Evolutionary conservation across 805 yeast species (phyloP), one percentile per base, ranked within the genome.

Genomic region (Pichia manshurica): DNA sequence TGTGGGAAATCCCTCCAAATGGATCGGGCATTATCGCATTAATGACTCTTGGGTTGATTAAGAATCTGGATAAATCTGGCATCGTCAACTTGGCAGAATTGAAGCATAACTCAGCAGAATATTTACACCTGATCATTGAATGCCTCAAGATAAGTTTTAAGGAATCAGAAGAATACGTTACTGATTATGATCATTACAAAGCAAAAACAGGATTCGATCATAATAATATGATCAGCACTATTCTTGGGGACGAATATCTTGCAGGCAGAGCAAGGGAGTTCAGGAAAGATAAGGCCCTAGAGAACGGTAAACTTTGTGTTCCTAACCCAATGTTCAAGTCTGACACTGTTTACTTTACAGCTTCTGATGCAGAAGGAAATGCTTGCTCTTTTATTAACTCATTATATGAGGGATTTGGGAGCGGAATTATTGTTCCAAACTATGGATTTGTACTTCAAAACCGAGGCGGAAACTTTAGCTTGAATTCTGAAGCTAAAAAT

Each of bases 1-100:
- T 86, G 22, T 82, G 90, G 87, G 93, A 86, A 61, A 80, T 85
- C 52, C 93, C 95, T 10, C 95, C 95, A 13, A 85, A 81, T 62
- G 87, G 91, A 4, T 87, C 86, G 46, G 95, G 95, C 8, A 64
- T 86, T 13, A 85, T 86, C 39, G 93, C 90, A 0, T 67, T 86
- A 43, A 66, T 84, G 16, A 81, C 91, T 0, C 63, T 84, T 43
- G 93, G 91, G 0, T 69, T 82, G 39, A 73, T 86, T 52, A 73
- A 72, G 54, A 75, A 77, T 33, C 68, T 86, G 49, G 78, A 77
- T 29, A 66, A 66, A 16, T 50, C 58, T 16, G 75, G 76, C 3
- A 58, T 56, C 16, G 62, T 72, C n/a, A 70, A 78, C 44, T 58
- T 83, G 37, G 54, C 63, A 40, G 49, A 56, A 3, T 44, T 79